Percentiles rank a stretch among this genome's conserved stretches.
These are phyloP conservation scores for Neurospora pannonica DNA, from an alignment of 495 filamentous ascomycete species.

Conservation along the genomic window DNA sequence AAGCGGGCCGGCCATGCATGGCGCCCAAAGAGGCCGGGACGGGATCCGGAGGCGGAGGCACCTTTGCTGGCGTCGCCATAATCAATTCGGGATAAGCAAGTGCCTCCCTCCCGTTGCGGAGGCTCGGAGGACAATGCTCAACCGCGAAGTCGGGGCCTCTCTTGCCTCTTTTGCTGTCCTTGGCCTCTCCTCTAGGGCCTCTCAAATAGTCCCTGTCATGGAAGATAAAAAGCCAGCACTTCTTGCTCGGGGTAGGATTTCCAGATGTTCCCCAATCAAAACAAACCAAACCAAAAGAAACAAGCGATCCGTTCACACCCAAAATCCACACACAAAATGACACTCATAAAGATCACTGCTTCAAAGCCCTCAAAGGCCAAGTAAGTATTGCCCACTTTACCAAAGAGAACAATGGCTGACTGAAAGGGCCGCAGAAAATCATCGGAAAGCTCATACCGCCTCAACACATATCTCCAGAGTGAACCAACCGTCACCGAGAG, in stretches of 20 bases:
- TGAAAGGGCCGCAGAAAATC: background rate
- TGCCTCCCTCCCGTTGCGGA: background rate
- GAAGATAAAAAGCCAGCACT: background rate
- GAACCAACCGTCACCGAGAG: conserved; percentile 10
- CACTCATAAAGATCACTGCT: background rate
- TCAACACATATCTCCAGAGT: conserved; percentile 10
- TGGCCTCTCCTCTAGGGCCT: background rate
- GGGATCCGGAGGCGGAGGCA: background rate
- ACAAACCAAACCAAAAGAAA: background rate
- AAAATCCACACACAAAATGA: conserved; percentile 1
- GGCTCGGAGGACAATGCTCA: background rate
- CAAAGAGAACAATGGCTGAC: background rate
- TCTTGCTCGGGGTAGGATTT: background rate
- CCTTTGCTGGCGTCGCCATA: background rate
- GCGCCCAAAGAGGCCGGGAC: background rate
- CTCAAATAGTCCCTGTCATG: background rate
- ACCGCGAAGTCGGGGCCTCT: background rate
- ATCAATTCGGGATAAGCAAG: background rate
- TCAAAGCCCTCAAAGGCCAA: conserved; percentile 11
- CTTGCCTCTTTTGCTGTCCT: background rate
- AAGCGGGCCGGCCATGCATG: background rate
- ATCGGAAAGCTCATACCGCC: conserved; percentile 3
- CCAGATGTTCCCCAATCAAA: background rate
- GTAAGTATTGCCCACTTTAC: conserved; percentile 8
- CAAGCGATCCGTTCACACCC: too few relatives aligned